Percentiles rank a stretch among this genome's conserved stretches.
phyloP scores from a whole-genome alignment of 2,329 filamentous ascomycete species.

The Colletotrichum caudatum region DNA sequence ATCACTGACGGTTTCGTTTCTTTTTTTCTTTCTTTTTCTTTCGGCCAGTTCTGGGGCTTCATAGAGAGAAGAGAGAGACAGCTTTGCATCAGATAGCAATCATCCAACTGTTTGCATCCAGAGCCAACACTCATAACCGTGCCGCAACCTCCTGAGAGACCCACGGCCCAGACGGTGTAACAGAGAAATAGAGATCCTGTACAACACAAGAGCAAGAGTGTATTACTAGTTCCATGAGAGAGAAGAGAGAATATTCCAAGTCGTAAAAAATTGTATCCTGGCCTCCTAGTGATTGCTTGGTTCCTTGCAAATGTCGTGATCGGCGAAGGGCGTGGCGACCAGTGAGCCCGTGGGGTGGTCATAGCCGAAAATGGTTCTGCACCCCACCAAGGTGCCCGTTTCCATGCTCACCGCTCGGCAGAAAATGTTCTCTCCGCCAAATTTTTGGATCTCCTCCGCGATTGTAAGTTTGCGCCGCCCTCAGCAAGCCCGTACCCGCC shows the following conservation, averaged over 20 bases:
- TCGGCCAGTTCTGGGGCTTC: conserved; percentile 26
- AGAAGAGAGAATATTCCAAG: neutral
- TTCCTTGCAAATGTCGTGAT: neutral
- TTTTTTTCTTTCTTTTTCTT: conserved; percentile 11
- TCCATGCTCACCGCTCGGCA: conserved; percentile 54
- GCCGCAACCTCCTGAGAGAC: conserved; percentile 15
- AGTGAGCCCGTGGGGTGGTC: conserved; percentile 14
- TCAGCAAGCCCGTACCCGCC: conserved; percentile 28
- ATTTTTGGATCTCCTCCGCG: conserved; percentile 52
- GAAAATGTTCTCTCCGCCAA: conserved; percentile 50
- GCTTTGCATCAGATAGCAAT: conserved; percentile 42
- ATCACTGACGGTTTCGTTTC: conserved; percentile 30
- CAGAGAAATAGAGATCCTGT: conserved; percentile 27
- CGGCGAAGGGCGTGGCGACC: conserved; percentile 12
- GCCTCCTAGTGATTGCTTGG: neutral
- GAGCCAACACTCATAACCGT: conserved; percentile 26
- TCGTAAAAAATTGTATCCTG: conserved; percentile 1
- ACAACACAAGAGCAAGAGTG: conserved; percentile 38
- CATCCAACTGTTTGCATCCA: conserved; percentile 36
- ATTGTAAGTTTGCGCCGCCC: conserved; percentile 14
- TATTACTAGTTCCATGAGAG: conserved; percentile 37
- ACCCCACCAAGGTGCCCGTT: conserved; percentile 30
- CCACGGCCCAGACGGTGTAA: neutral
- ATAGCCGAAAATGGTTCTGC: conserved; percentile 31
- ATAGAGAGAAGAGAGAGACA: conserved; percentile 37